Evolutionary conservation across 768 basidiomycete genomes (phyloP).

Genomic region (Lactarius sanguifluus): DNA sequence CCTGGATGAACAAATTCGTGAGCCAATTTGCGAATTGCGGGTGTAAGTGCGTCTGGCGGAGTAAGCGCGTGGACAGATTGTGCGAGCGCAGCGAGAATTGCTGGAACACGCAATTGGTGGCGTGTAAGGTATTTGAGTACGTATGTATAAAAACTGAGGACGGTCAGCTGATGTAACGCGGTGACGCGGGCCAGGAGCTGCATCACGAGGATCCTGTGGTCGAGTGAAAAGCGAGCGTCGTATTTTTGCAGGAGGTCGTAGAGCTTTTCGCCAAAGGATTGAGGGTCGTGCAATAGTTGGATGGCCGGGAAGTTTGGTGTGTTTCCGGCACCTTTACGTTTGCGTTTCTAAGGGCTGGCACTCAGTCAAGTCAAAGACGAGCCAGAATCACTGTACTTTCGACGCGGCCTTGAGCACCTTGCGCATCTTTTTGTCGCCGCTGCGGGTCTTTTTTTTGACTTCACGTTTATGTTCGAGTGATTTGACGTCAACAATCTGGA

Average conservation of each 20-base stretch:
- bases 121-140: slow-evolving; percentile 91
- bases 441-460: slow-evolving; percentile 90
- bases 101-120: slow-evolving; percentile 88
- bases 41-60: slow-evolving; percentile 87
- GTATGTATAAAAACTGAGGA: slow-evolving; percentile 95
- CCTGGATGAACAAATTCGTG: slow-evolving; percentile 98
- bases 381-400: slow-evolving; percentile 47
- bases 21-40: slow-evolving; percentile 88
- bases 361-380: slow-evolving; percentile 10
- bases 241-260: slow-evolving; percentile 80
- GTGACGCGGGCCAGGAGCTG: slow-evolving; percentile 93
- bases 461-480: slow-evolving; percentile 82
- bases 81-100: slow-evolving; percentile 91
- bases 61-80: slow-evolving; percentile 95
- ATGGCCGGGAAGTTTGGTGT: slow-evolving; percentile 86
- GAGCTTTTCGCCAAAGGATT: slow-evolving; percentile 92
- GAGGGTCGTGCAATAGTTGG: slow-evolving; percentile 91
- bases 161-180: slow-evolving; percentile 88
- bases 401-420: slow-evolving; percentile 73
- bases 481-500: slow-evolving; percentile 58
- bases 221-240: slow-evolving; percentile 94
- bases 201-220: slow-evolving; percentile 97
- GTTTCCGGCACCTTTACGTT: slow-evolving; percentile 32
- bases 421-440: slow-evolving; percentile 76
- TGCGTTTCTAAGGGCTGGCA: slow-evolving; percentile 39